Evolutionary conservation across 805 yeast species (phyloP).

Genomic region (Teunomyces lycoperdinae): DNA sequence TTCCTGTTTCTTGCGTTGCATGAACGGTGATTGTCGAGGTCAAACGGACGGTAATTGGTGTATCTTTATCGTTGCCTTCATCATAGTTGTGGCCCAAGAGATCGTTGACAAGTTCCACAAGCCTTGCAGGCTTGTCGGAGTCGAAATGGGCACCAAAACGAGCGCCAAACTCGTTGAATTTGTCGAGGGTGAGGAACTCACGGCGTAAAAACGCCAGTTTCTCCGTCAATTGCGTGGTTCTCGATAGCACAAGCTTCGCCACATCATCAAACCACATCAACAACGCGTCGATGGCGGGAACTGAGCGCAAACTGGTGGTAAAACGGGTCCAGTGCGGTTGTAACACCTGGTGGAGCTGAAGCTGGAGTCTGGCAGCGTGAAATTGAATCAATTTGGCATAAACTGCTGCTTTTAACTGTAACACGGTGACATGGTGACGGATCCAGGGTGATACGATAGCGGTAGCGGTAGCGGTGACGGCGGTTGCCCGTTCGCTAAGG

Average conservation of each 20-base stretch:
- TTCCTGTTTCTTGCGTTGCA: too few relatives aligned
- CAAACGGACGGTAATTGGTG: background rate
- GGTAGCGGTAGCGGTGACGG: background rate
- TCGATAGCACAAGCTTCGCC: background rate
- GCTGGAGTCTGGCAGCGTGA: background rate
- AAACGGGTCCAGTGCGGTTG: too few relatives aligned
- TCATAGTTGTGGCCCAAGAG: slow-evolving; percentile 3
- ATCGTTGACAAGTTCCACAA: slow-evolving; percentile 5
- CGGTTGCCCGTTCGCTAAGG: background rate
- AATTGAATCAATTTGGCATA: background rate
- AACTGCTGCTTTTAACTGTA: background rate
- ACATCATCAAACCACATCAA: background rate
- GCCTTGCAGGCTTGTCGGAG: background rate
- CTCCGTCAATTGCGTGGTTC: slow-evolving; percentile 14
- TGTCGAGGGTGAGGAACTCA: slow-evolving; percentile 25
- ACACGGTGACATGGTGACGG: background rate
- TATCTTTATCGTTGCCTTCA: background rate
- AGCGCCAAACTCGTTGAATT: slow-evolving; percentile 13
- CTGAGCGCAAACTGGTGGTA: background rate
- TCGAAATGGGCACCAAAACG: background rate
- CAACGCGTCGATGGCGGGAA: background rate
- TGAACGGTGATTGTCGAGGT: slow-evolving; percentile 8
- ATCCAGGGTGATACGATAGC: background rate
- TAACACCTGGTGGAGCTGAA: too few relatives aligned
- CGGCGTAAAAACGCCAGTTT: slow-evolving; percentile 20